Percentiles rank a stretch among this genome's conserved stretches.
Evolutionary conservation across 2,329 filamentous ascomycete genomes (phyloP).

Genomic region (Pseudocercospora musae): DNA sequence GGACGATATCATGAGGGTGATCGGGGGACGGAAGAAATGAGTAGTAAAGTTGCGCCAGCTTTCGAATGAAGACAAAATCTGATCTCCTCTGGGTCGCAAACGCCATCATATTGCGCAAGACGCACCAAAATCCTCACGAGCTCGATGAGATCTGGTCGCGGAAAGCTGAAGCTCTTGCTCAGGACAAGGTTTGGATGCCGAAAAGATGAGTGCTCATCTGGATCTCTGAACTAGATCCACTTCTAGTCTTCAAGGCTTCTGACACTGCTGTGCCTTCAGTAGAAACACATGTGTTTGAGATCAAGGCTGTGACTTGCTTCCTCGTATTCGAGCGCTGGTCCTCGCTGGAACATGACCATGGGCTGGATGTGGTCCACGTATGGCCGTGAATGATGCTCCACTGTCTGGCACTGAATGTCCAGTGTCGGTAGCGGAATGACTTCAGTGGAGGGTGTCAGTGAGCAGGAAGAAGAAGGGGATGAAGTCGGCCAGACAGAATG

Average conservation of each 20-base stretch:
- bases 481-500: too few species aligned
- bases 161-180: not conserved
- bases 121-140: not conserved
- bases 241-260: too few species aligned
- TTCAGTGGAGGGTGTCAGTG: too few species aligned
- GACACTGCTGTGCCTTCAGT: too few species aligned
- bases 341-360: not conserved
- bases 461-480: too few species aligned
- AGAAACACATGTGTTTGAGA: not conserved
- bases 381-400: not conserved
- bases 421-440: too few species aligned
- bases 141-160: not conserved
- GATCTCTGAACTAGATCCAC: not conserved
- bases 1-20: conserved; percentile 35
- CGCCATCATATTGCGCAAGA: not conserved
- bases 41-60: not conserved
- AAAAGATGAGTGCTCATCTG: conserved; percentile 15
- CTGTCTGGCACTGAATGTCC: not conserved
- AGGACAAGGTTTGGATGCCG: conserved; percentile 23
- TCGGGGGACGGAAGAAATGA: conserved; percentile 35
- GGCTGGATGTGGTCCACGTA: not conserved
- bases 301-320: not conserved
- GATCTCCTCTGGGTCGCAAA: not conserved
- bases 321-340: not conserved
- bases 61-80: not conserved